Percentiles rank a stretch among this genome's conserved stretches.
These are phyloP conservation scores for Pyricularia grisea DNA, from an alignment of 2,329 filamentous ascomycete species.

Conservation along the genomic window DNA sequence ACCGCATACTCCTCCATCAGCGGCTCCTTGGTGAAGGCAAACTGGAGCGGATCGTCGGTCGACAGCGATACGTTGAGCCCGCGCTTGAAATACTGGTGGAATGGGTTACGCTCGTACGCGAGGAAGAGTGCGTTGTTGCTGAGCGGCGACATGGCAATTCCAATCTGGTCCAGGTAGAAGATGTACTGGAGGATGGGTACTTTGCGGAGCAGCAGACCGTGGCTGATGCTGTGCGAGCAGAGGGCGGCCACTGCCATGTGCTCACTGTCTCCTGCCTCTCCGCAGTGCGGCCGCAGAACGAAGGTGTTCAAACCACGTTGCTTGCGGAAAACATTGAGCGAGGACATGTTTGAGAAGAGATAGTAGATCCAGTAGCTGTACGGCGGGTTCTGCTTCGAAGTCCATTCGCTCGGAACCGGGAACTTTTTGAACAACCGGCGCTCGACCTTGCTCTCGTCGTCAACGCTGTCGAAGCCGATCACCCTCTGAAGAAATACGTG, in stretches of 20 bases:
- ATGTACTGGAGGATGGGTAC: slow-evolving; percentile 93
- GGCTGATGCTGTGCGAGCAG: slow-evolving; percentile 94
- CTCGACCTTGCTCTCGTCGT: slow-evolving; percentile 96
- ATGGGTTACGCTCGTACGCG: slow-evolving; percentile 94
- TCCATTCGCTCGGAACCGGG: slow-evolving; percentile 80
- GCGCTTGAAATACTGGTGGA: slow-evolving; percentile 88
- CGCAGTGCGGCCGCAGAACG: slow-evolving; percentile 84
- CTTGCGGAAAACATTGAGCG: slow-evolving; percentile 85
- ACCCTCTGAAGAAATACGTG: slow-evolving; percentile 92
- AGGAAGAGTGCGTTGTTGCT: slow-evolving; percentile 97
- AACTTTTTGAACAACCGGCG: slow-evolving; percentile 93
- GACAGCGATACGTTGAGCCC: slow-evolving; percentile 93
- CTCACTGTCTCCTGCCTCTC: slow-evolving; percentile 93
- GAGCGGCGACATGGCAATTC: slow-evolving; percentile 97
- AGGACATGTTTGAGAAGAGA: slow-evolving; percentile 86
- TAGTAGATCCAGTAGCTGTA: slow-evolving; percentile 99
- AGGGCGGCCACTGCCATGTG: slow-evolving; percentile 86
- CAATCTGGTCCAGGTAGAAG: slow-evolving; percentile 96
- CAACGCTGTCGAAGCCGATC: slow-evolving; percentile 94
- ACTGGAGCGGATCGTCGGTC: slow-evolving; percentile 93
- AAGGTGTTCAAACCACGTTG: slow-evolving; percentile 94
- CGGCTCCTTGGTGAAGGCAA: slow-evolving; percentile 96
- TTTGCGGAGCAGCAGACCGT: slow-evolving; percentile 85
- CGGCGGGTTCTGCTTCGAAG: slow-evolving; percentile 87
- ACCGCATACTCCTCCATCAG: slow-evolving; percentile 98